phyloP scores from a whole-genome alignment of 164 flowering plant genomes.

The Aristolochia californica region DNA sequence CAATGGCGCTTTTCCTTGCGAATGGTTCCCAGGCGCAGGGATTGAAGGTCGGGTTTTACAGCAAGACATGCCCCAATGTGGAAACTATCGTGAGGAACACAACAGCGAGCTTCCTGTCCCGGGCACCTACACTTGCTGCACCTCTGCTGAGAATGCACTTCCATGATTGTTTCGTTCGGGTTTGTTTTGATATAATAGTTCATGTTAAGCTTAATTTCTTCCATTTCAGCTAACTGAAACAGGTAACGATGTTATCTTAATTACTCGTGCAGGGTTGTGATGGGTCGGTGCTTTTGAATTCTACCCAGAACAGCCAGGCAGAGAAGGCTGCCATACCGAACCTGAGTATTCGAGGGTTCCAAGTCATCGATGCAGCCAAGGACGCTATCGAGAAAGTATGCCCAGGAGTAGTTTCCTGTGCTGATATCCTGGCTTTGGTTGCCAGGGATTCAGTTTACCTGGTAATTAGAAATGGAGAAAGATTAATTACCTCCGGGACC shows the following conservation, averaged over 20 bases:
- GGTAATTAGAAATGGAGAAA: too few relatives aligned
- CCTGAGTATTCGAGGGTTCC: conserved; percentile 33
- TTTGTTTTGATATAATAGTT: conserved; percentile 8
- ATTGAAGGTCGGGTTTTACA: conserved; percentile 20
- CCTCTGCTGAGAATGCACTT: conserved; percentile 36
- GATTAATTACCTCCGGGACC: too few relatives aligned
- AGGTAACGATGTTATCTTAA: too few relatives aligned
- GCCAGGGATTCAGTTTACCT: conserved; percentile 36
- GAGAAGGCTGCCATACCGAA: conserved; percentile 45
- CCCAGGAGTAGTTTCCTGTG: conserved; percentile 52
- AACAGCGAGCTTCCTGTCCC: background rate
- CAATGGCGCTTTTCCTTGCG: background rate
- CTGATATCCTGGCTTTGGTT: conserved; percentile 41
- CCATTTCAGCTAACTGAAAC: too few relatives aligned
- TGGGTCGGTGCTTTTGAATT: conserved; percentile 48
- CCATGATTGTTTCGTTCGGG: conserved; percentile 50
- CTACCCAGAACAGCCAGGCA: conserved; percentile 13
- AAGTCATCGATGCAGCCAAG: conserved; percentile 40
- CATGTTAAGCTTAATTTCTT: too few relatives aligned
- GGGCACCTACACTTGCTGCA: conserved; percentile 24
- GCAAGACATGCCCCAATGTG: conserved; percentile 20
- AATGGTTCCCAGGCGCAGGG: conserved; percentile 4
- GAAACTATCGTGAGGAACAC: conserved; percentile 21
- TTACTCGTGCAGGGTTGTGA: conserved; percentile 50
- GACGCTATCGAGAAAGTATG: conserved; percentile 36